Percentiles rank a stretch among this genome's conserved stretches.
Evolutionary conservation across 306 rosid genomes (phyloP).

Genomic region (Argentina anserina): DNA sequence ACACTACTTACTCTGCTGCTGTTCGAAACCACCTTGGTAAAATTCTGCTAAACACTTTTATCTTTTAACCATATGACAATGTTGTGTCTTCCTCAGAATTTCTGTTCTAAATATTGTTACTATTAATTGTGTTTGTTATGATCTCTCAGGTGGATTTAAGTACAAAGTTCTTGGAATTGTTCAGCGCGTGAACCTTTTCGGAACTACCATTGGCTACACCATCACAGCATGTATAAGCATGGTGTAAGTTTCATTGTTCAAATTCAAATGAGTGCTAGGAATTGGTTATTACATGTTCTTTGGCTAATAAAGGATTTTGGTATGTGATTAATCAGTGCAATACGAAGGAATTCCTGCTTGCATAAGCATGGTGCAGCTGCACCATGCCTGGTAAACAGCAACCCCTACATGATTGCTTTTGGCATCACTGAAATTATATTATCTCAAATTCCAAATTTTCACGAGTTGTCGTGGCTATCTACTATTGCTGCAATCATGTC

Average conservation of each 20-base stretch:
- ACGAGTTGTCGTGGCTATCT: conserved; percentile 26
- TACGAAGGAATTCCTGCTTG: conserved; percentile 17
- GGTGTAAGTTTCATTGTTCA: conserved; percentile 18
- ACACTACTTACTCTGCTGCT: conserved; percentile 15
- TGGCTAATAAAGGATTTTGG: neutral
- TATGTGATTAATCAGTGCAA: conserved; percentile 22
- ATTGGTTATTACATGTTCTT: neutral
- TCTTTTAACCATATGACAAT: neutral
- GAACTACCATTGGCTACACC: conserved; percentile 27
- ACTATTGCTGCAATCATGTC: conserved; percentile 29
- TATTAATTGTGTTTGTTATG: neutral
- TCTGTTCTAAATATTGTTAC: neutral
- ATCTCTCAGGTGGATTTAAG: conserved; percentile 13
- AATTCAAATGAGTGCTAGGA: neutral
- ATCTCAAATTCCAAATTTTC: conserved; percentile 23
- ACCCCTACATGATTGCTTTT: conserved; percentile 21
- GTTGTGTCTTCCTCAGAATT: neutral
- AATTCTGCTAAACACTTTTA: neutral
- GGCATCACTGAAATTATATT: conserved; percentile 19
- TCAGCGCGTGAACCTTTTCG: conserved; percentile 19
- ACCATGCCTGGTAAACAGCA: conserved; percentile 12
- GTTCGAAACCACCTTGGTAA: conserved; percentile 7
- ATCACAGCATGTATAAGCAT: conserved; percentile 33
- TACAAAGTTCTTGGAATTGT: conserved; percentile 20
- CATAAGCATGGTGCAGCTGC: conserved; percentile 14